Percentiles rank a stretch among this genome's conserved stretches.
Conservation (phyloP, 1,284 basidiomycete genomes). For the Ustilago loliicola region DNA sequence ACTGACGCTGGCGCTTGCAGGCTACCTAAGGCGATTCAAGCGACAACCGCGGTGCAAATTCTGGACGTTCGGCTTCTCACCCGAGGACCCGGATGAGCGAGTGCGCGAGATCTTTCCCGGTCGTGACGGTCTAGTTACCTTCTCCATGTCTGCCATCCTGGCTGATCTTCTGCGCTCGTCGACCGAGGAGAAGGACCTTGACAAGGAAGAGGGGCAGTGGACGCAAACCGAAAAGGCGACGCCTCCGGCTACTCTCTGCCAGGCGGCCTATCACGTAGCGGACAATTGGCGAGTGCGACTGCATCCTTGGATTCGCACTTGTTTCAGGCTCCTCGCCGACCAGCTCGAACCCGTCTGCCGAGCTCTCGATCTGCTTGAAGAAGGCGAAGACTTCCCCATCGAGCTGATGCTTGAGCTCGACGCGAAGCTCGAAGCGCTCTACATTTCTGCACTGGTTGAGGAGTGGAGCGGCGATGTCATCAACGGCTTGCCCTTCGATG, state of each 20-base stretch:
- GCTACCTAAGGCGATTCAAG: slow-evolving; percentile 41
- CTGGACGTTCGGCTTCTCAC: slow-evolving; percentile 41
- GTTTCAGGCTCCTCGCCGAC: slow-evolving; percentile 35
- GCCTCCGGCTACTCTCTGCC: slow-evolving; percentile 24
- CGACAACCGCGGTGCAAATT: slow-evolving; percentile 33
- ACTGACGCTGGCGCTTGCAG: slow-evolving; percentile 16
- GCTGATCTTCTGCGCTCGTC: slow-evolving; percentile 30
- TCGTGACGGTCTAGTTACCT: slow-evolving; percentile 27
- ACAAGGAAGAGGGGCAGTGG: slow-evolving; percentile 33
- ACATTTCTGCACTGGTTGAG: slow-evolving; percentile 24
- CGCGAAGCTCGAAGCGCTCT: slow-evolving; percentile 29
- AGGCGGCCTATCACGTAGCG: slow-evolving; percentile 19
- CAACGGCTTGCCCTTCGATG: slow-evolving; percentile 30
- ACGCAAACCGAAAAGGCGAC: slow-evolving; percentile 27
- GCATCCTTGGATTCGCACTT: slow-evolving; percentile 40
- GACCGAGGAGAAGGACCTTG: slow-evolving; percentile 16
- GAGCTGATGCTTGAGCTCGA: slow-evolving; percentile 40
- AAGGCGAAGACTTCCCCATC: slow-evolving; percentile 28
- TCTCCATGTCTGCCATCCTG: slow-evolving; percentile 41
- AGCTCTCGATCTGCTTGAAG: slow-evolving; percentile 24
- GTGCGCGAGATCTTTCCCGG: slow-evolving; percentile 42
- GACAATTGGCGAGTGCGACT: slow-evolving; percentile 31
- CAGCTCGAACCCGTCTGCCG: slow-evolving; percentile 41
- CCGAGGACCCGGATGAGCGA: slow-evolving; percentile 35
- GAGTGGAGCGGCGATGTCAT: slow-evolving; percentile 28